Evolutionary conservation across 1,284 basidiomycete genomes (phyloP).

Genomic region (Trametes polyzona): DNA sequence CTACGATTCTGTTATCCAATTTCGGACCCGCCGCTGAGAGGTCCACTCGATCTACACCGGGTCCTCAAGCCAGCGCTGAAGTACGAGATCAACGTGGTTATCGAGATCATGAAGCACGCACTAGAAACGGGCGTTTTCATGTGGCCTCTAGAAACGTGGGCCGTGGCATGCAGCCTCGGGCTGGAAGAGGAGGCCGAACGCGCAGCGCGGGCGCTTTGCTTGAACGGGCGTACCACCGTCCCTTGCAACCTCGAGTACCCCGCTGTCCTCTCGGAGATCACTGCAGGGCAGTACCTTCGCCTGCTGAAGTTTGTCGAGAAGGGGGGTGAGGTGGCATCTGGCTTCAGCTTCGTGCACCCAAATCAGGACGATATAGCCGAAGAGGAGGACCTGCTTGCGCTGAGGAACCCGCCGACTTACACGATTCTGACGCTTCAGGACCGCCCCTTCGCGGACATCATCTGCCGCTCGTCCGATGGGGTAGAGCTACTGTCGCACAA

Average conservation of each 20-base stretch:
- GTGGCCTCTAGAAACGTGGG: background rate
- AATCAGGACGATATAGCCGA: background rate
- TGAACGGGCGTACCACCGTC: background rate
- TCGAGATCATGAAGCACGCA: background rate
- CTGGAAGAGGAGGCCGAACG: background rate
- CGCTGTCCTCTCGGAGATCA: background rate
- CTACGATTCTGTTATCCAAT: conserved; percentile 22
- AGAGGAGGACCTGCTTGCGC: no score
- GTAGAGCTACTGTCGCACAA: background rate
- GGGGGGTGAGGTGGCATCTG: background rate
- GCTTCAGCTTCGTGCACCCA: background rate
- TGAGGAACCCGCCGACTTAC: background rate
- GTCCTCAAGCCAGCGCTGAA: conserved; percentile 19
- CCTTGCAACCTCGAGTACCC: background rate
- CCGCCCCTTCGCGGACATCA: background rate
- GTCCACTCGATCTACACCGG: background rate
- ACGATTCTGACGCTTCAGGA: background rate
- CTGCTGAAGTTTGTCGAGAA: background rate
- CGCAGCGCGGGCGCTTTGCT: background rate
- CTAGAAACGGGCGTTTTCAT: background rate
- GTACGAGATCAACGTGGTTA: conserved; percentile 8
- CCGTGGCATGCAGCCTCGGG: background rate
- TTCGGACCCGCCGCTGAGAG: background rate
- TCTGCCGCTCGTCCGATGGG: background rate
- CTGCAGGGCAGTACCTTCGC: background rate